Evolutionary conservation across 2,329 filamentous ascomycete genomes (phyloP), one percentile per base, ranked within the genome.

Genomic region (Dendryphion nanum): DNA sequence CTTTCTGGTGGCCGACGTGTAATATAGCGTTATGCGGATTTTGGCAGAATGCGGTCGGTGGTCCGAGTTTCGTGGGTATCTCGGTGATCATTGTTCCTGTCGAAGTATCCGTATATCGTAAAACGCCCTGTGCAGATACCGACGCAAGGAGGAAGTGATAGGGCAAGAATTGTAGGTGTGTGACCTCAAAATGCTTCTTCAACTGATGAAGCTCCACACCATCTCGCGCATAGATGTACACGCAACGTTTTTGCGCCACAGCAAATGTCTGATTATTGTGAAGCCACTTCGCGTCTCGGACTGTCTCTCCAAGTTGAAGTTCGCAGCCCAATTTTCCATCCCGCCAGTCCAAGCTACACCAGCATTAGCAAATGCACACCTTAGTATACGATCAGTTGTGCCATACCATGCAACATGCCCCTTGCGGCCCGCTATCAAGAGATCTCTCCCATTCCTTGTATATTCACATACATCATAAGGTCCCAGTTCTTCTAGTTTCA

Each of bases 281-380:
- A 55, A 97, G 75, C 86, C 89, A 98, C 60, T 83, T 85, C 18
- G 85, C 85, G 68, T 96, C 91, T 36, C 91, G 77, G 10, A 97
- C 78, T 0, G 89, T 97, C 73, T 98, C 93, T 35, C 83, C 82
- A 45, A 98, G 75, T 62, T 98, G 89, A 47, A 97, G 59, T 64
- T 98, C 93, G 62, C 89, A 96, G 5, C 87, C 88, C 42, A 96
- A 72, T 66, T 90, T 95, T 29, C 90, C 91, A 51, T 86, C 85
- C 47, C 91, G 77, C 91, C 93, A 98, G 68, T 98, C 90, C 81
- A 97, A 94, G 1, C 87, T 91, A n/a, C n/a, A n/a, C n/a, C n/a
- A n/a, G n/a, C n/a, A n/a, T n/a, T 3, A 10, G 23, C 23, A 3
- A 26, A 26, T 26, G 2, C 10, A 26, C 10, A 8, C 3, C 10